Base-by-base conservation (phyloP, 148 eudicot genomes). In the Dysphania ambrosioides region DNA sequence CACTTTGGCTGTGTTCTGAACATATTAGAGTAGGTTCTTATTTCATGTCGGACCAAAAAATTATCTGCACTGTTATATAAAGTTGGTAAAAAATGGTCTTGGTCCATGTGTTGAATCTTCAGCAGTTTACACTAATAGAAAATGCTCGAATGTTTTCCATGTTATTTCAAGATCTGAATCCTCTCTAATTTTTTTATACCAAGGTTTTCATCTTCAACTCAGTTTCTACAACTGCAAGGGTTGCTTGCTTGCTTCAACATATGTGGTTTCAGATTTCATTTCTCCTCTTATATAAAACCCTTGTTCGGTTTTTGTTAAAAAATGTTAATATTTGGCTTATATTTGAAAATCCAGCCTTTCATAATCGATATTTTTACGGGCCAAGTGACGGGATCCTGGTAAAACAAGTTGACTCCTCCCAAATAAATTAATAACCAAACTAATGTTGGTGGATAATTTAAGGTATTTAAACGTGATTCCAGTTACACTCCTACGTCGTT, bases 1-100 rank as follows among this genome's bases (percentile, higher is more conserved):
- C 70, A 75, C 31, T 59, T 26, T 49, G 19, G 49, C 58, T 77
- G 62, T 68, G 68, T n/a, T 41, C 21, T 68, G 58, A 26, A 67
- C 35, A 58, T 66, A 35, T 15, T 71, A 75, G 68, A 57, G 6
- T 59, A 75, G 41, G 40, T 55, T 31, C 66, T 55, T 71, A n/a
- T 53, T 18, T 75, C 13, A 30, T 32, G 56, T 55, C 53, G 58
- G 38, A 47, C 59, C 51, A 64, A 26, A 69, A 66, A n/a, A 65
- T 19, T 40, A 7, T 35, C 6, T 71, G 21, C 53, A 21, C 23
- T 70, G 56, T 75, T 44, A 10, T 38, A 30, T 75, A 73, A 27
- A 1, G 41, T 27, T 5, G 34, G 70, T 59, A 74, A 41, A 40
- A 72, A 66, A n/a, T 32, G 49, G n/a, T 40, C 2, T 64, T 38